These are phyloP conservation scores for Alternaria alternata DNA, from an alignment of 2,329 filamentous ascomycete species.

Conservation along the genomic window DNA sequence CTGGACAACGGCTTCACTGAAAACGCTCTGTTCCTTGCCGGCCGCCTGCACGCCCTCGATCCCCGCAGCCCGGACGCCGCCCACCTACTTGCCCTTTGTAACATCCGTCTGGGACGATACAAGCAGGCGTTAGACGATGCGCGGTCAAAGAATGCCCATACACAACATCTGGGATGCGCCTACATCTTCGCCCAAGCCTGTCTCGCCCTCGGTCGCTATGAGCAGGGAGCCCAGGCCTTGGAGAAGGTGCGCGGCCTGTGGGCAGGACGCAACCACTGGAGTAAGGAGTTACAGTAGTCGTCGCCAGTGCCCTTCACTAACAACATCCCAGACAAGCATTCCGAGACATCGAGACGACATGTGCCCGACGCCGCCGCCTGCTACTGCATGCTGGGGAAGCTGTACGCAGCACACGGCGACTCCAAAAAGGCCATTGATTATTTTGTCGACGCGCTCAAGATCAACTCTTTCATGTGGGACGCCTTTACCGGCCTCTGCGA, in stretches of 20 bases:
- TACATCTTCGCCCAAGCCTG: conserved; percentile 94
- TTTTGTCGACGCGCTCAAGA: conserved; percentile 87
- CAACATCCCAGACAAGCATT: conserved; percentile 68
- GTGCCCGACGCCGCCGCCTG: conserved; percentile 84
- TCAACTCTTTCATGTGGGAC: conserved; percentile 98
- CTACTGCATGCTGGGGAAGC: conserved; percentile 83
- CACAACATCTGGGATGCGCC: conserved; percentile 82
- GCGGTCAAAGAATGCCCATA: conserved; percentile 73
- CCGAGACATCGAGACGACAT: conserved; percentile 75
- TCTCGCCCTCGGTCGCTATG: conserved; percentile 76
- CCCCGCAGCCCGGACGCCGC: conserved; percentile 79
- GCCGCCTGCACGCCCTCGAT: conserved; percentile 85
- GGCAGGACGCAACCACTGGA: conserved; percentile 77
- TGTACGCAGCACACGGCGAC: conserved; percentile 82
- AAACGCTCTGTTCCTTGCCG: conserved; percentile 93
- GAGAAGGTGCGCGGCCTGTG: conserved; percentile 83
- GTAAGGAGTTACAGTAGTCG: conserved; percentile 59
- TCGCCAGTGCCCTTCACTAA: conserved; percentile 11
- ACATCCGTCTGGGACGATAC: conserved; percentile 81
- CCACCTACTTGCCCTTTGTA: conserved; percentile 84
- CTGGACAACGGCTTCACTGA: conserved; percentile 90
- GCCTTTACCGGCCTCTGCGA: conserved; percentile 90
- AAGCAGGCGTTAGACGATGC: conserved; percentile 87
- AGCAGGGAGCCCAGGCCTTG: conserved; percentile 82
- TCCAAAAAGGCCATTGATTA: conserved; percentile 83